A percentile compares a stretch with the other conserved stretches of the same genome.
These are phyloP conservation scores for Parastagonospora avenae DNA, from an alignment of 2,329 filamentous ascomycete species.

Conservation along the genomic window DNA sequence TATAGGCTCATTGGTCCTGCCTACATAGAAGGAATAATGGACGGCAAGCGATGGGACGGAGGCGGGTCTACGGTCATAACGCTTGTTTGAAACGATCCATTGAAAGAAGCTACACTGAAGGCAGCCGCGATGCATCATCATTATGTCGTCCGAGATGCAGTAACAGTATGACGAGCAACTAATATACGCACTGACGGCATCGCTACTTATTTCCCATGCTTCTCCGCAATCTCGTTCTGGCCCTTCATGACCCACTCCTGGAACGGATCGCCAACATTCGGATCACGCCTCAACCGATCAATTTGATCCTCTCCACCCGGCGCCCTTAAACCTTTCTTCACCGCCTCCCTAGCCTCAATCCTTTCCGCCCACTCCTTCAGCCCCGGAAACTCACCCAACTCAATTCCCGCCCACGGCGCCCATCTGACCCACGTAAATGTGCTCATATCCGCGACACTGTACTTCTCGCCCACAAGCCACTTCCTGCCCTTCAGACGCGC, in stretches of 20 bases:
- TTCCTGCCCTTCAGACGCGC: conserved; percentile 62
- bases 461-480: conserved; percentile 64
- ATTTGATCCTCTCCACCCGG: conserved; percentile 31
- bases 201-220: conserved; percentile 11
- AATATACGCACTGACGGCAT: no score
- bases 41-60: background rate
- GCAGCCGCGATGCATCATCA: no score
- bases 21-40: background rate
- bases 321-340: conserved; percentile 62
- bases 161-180: no score
- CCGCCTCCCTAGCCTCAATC: conserved; percentile 24
- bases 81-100: background rate
- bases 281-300: conserved; percentile 27
- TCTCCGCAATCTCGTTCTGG: conserved; percentile 22
- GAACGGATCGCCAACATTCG: conserved; percentile 28
- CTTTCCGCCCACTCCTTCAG: conserved; percentile 58
- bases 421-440: conserved; percentile 76
- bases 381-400: conserved; percentile 69
- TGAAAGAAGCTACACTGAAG: no score
- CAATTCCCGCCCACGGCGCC: conserved; percentile 64
- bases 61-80: background rate
- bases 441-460: conserved; percentile 69
- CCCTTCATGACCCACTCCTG: conserved; percentile 30
- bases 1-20: background rate
- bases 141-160: no score